Base-by-base conservation (phyloP, 2,329 filamentous ascomycete genomes). In the Aspergillus sp. region DNA sequence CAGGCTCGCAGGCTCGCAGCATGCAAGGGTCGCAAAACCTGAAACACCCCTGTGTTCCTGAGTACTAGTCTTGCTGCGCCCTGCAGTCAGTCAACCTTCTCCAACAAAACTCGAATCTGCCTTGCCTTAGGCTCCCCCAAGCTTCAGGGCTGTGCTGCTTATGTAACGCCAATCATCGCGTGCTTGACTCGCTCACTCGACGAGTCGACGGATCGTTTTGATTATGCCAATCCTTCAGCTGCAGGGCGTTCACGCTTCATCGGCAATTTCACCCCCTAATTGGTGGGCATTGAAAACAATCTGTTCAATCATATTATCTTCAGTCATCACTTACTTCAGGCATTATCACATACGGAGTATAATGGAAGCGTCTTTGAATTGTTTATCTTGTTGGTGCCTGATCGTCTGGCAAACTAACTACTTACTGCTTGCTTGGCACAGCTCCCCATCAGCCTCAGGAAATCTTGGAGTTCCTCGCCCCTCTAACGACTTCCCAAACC, bases 81-180 rank as follows among this genome's bases (percentile, higher is more conserved):
- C 47, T 54, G 56, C 46, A 51, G 51, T 54, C 53, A 58, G 51
- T 54, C 53, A 58, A 54, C 46, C 51, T 54, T 58, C 48, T 51
- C 40, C 33, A 19, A 37, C 40, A 40, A 19, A 47, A 46, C 37
- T 7, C 39, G 33, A 58, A 41, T 58, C 56, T 58, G 56, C 56
- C 56, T 54, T 54, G 56, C 39, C 51, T 34, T 30, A 58, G 51
- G 51, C 39, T 49, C 20, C 22, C 39, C 24, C 39, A 17, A 34
- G 46, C 27, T 33, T 30, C 27, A 33, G 17, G 53, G 53, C 46
- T 50, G 45, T 50, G 48, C 20, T 40, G 51, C 39, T 51, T 54
- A 51, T 37, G 51, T 54, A 54, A 54, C 20, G 12, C 24, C 51
- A 34, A 8, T 19, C 8, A n/a, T 24, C 33, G 30, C 40, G 41